Percentiles rank a stretch among this genome's conserved stretches.
These are phyloP conservation scores for Chalciporus pseudorubinellus DNA, from an alignment of 768 basidiomycete species.

Conservation along the genomic window DNA sequence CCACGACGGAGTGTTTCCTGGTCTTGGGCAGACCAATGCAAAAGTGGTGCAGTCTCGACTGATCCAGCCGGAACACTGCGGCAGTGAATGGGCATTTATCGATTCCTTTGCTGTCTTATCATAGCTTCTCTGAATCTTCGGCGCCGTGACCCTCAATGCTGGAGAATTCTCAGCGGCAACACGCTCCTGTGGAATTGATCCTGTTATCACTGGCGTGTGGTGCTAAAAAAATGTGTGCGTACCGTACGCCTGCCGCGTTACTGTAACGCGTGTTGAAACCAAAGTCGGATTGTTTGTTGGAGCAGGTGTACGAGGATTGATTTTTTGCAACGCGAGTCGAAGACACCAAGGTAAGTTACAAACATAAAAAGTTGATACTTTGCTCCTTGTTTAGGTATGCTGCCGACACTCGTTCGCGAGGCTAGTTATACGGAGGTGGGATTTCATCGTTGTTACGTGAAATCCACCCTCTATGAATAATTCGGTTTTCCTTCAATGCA, in stretches of 20 bases:
- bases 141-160: not conserved
- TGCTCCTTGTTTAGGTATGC: not conserved
- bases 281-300: not conserved
- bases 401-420: not conserved
- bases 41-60: not conserved
- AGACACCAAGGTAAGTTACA: not conserved
- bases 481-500: constrained; percentile 2
- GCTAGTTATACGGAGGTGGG: not conserved
- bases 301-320: too few species aligned
- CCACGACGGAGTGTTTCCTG: not conserved
- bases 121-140: not conserved
- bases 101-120: not conserved
- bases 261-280: too few species aligned
- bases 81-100: not conserved
- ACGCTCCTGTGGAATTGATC: not conserved
- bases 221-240: not conserved
- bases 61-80: not conserved
- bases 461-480: not conserved
- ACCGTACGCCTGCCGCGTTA: not conserved
- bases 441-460: constrained; percentile 1
- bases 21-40: not conserved
- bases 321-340: not conserved
- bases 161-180: not conserved
- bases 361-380: not conserved
- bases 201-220: not conserved